A percentile compares a stretch with the other conserved stretches of the same genome.
phyloP scores from a whole-genome alignment of 805 yeast genomes.

The Spathaspora passalidarum region DNA sequence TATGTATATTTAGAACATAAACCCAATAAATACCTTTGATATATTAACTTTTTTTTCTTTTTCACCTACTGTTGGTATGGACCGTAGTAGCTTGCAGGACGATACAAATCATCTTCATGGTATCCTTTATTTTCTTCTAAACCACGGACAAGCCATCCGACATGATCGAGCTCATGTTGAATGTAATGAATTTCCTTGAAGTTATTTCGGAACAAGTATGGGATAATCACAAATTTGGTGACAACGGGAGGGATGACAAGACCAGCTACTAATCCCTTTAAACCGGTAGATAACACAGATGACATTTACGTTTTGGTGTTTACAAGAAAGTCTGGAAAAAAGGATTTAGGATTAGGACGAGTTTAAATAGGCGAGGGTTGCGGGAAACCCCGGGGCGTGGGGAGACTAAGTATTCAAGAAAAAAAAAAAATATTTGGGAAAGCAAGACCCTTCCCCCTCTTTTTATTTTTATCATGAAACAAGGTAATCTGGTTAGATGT shows the following conservation, averaged over 20 bases:
- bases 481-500: no score
- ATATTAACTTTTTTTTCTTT: no score
- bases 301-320: slow-evolving; percentile 1
- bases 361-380: not conserved
- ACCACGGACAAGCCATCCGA: slow-evolving; percentile 34
- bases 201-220: slow-evolving; percentile 12
- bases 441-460: not conserved
- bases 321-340: not conserved
- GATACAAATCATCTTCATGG: slow-evolving; percentile 24
- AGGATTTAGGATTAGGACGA: not conserved
- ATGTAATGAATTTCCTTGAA: slow-evolving; percentile 28
- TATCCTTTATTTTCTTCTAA: slow-evolving; percentile 29
- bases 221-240: slow-evolving; percentile 25
- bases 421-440: no score
- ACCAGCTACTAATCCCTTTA: slow-evolving; percentile 27
- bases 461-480: not conserved
- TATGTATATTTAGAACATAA: not conserved
- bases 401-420: not conserved
- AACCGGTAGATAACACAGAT: slow-evolving; percentile 4
- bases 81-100: slow-evolving; percentile 21
- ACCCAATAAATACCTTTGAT: no score
- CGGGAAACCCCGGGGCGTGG: not conserved
- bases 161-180: slow-evolving; percentile 27
- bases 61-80: not conserved
- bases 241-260: slow-evolving; percentile 27